Evolutionary conservation across 2,329 filamentous ascomycete species (phyloP), one percentile per base, ranked within the genome.

Genomic region (Aaosphaeria pasadenensis): DNA sequence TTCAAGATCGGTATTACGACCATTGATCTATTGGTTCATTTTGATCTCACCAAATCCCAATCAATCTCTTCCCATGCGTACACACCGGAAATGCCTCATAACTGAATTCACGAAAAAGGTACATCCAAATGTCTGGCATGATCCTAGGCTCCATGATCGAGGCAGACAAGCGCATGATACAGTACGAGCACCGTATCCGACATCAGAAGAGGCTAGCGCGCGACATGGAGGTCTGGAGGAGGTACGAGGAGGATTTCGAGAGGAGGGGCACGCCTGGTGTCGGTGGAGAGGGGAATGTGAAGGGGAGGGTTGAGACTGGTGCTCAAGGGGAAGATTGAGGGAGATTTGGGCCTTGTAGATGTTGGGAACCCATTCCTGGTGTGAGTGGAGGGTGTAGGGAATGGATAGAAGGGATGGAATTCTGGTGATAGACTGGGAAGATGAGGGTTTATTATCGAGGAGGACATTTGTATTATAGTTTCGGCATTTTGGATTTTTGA

Each of bases 91-190:
- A 24, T 24, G 17, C 33, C n/a, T 36, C 33, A 36, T 9, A 36
- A 9, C 33, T 9, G 9, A 36, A 36, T 36, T 36, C 39, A 40
- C 32, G 39, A 9, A 30, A 42, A 60, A 91, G 88, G 30, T 92
- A 89, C 64, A 75, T 91, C 11, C 87, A 91, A 68, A 89, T 91
- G 86, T 88, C 85, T n/a, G 85, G 84, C 51, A 91, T 91, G 88
- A 85, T 88, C n/a, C 62, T 89, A 32, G 88, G 88, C 39, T 79
- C 83, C 61, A 88, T 88, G 79, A 78, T 91, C 46, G 86, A 90
- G 73, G 88, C 87, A 3, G 88, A 92, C 62, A 71, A 76, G 47
- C 77, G 84, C 43, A 75, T 91, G 58, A 78, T 85, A 45, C 73
- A 79, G 50, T 89, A 88, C 59, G 87, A 91, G 67, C 75, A 83